Conservation (phyloP, 495 filamentous ascomycete genomes). For the Xanthoparmelia taractica region DNA sequence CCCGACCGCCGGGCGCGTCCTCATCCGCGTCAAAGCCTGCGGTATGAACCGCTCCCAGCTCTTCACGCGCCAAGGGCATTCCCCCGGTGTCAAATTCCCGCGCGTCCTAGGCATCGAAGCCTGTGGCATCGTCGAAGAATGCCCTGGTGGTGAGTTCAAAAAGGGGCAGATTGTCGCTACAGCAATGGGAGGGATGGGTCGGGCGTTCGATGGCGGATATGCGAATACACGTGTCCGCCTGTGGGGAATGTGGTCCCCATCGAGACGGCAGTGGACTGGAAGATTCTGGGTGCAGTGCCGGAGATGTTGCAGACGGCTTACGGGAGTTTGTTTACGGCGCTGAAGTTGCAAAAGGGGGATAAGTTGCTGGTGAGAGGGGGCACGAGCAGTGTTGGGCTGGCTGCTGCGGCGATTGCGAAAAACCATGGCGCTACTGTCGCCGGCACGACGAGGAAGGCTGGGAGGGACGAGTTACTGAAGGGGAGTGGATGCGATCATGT, state of each 20-base stretch:
- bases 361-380: constrained; percentile 44
- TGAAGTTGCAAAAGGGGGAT: constrained; percentile 38
- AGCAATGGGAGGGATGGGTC: constrained; percentile 47
- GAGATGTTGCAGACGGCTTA: constrained; percentile 52
- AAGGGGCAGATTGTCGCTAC: constrained; percentile 41
- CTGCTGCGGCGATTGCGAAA: constrained; percentile 43
- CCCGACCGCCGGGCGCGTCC: constrained; percentile 35
- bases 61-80: constrained; percentile 48
- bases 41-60: constrained; percentile 51
- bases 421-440: constrained; percentile 31
- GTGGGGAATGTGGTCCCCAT: constrained; percentile 38
- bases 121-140: constrained; percentile 37
- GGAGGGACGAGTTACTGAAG: constrained; percentile 34
- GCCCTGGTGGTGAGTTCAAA: constrained; percentile 37
- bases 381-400: constrained; percentile 42
- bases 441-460: constrained; percentile 36
- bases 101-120: constrained; percentile 47
- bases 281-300: constrained; percentile 41
- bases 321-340: constrained; percentile 35
- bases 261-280: constrained; percentile 35
- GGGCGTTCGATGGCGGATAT: constrained; percentile 46
- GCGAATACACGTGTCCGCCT: constrained; percentile 47
- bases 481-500: constrained; percentile 37
- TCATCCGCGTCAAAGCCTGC: constrained; percentile 44
- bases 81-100: constrained; percentile 38